Conservation (phyloP, 768 basidiomycete species). For the Pholiota conissans region DNA sequence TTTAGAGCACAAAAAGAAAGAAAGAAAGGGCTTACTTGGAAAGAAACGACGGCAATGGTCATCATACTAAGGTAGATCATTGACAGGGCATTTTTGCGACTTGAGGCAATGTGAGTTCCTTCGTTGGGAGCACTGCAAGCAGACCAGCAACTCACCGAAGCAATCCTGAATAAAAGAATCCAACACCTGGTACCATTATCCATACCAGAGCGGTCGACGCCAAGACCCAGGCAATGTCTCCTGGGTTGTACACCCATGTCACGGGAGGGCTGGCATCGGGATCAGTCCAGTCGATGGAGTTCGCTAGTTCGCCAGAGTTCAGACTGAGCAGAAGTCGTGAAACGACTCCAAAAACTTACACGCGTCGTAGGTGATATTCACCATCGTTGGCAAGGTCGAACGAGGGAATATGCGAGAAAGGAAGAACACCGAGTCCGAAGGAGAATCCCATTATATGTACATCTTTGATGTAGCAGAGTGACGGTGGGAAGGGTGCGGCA, state of each 20-base stretch:
- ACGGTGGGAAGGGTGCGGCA: conserved; percentile 3
- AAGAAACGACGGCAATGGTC: conserved; percentile 76
- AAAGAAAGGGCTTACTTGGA: conserved; percentile 57
- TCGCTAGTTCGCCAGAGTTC: conserved; percentile 13
- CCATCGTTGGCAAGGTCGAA: conserved; percentile 20
- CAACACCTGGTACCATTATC: conserved; percentile 85
- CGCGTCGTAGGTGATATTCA: conserved; percentile 34
- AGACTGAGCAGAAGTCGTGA: not conserved
- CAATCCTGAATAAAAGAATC: conserved; percentile 90
- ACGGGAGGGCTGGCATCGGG: conserved; percentile 14
- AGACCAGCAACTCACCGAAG: conserved; percentile 33
- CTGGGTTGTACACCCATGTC: conserved; percentile 39
- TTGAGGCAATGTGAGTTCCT: conserved; percentile 9
- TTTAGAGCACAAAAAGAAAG: not conserved
- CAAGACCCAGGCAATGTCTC: conserved; percentile 62
- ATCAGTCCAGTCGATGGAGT: conserved; percentile 18
- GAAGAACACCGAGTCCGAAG: not conserved
- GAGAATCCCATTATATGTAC: not conserved
- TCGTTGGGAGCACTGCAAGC: not conserved
- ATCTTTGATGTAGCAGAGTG: not conserved
- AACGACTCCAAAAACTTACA: conserved; percentile 26
- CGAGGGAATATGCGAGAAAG: not conserved
- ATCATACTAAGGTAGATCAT: conserved; percentile 87
- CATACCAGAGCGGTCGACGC: conserved; percentile 80
- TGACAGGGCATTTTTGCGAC: conserved; percentile 91